Base-by-base conservation (phyloP, 2,329 filamentous ascomycete species). In the Arthrocladium fulminans region DNA sequence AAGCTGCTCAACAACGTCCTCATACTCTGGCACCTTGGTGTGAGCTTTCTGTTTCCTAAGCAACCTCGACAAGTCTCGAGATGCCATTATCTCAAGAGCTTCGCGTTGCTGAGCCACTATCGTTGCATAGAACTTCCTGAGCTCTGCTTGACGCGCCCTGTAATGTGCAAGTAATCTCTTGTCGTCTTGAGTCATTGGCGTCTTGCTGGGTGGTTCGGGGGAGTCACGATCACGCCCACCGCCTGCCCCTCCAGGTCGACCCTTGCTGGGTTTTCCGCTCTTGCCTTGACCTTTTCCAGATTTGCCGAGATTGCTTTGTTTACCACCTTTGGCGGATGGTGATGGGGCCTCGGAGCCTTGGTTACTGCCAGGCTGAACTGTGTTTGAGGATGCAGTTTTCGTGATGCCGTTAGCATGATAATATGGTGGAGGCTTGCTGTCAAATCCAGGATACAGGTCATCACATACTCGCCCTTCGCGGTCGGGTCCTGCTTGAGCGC, bases 1-100 rank as follows among this genome's bases (percentile, higher is more conserved):
- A 40, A 62, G 57, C 15, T 61, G 60, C 24, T 54, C 51, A 42
- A 64, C 57, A 25, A 70, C 54, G 46, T 65, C 60, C 3, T 65
- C 55, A 46, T 63, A 69, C 52, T 71, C 66, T 1, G 64, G 62
- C 3, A 65, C 63, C 6, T 65, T 60, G 42, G 61, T 63, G 54
- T 72, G 67, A 9, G 61, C 63, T 38, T 65, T 66, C 46, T 67
- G 65, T 43, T 71, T 68, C 24, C 63, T 64, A 22, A 64, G 58
- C 34, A 72, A 56, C 38, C 60, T 64, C 47, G 61, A 55, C 51
- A 70, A 61, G 5, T 67, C 64, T 22, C 67, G 63, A 12, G 59
- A 61, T 3, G 67, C 67, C 42, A 72, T 51, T 9, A 67, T 59
- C 22, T 61, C 61, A 40, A 72, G 57, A 10, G 69, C 64, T 24